A percentile compares a stretch with the other conserved stretches of the same genome.
phyloP scores from a whole-genome alignment of 2,329 filamentous ascomycete species.

The Neopestalotiopsis sp. region DNA sequence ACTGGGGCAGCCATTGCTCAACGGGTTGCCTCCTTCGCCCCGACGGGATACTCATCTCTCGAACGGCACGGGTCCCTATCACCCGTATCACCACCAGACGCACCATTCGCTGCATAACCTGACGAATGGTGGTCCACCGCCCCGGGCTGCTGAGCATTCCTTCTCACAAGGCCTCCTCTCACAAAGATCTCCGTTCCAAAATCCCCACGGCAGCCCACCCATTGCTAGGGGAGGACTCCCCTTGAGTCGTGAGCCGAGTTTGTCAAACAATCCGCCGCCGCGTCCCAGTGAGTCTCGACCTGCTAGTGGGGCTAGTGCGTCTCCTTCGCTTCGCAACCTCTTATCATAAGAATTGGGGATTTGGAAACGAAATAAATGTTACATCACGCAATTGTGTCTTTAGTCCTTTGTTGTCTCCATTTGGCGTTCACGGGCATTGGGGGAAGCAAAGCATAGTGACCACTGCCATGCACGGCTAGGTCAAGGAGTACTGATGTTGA shows the following conservation, averaged over 20 bases:
- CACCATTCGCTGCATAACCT: constrained; percentile 36
- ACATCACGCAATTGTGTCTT: neutral
- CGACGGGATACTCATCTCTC: constrained; percentile 47
- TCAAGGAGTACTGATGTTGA: constrained; percentile 2
- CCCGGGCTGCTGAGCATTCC: constrained; percentile 49
- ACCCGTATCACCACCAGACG: constrained; percentile 38
- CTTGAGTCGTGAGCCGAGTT: constrained; percentile 36
- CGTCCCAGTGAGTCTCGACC: constrained; percentile 40
- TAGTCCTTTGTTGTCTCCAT: neutral
- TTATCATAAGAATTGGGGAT: constrained; percentile 54
- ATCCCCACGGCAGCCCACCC: constrained; percentile 51
- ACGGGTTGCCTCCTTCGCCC: constrained; percentile 53
- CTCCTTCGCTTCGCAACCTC: constrained; percentile 76
- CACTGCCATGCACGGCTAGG: neutral
- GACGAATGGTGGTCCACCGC: constrained; percentile 46
- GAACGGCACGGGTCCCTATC: constrained; percentile 45
- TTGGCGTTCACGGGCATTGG: constrained; percentile 7
- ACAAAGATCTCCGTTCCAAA: constrained; percentile 47
- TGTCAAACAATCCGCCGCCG: constrained; percentile 35
- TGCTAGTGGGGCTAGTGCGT: constrained; percentile 74
- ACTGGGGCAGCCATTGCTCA: constrained; percentile 46
- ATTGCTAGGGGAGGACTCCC: constrained; percentile 44
- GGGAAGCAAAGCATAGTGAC: neutral
- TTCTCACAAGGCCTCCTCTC: constrained; percentile 50
- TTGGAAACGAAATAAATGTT: neutral